Base-by-base conservation (phyloP, 1,284 basidiomycete species). In the Rugosomyces carneus region DNA sequence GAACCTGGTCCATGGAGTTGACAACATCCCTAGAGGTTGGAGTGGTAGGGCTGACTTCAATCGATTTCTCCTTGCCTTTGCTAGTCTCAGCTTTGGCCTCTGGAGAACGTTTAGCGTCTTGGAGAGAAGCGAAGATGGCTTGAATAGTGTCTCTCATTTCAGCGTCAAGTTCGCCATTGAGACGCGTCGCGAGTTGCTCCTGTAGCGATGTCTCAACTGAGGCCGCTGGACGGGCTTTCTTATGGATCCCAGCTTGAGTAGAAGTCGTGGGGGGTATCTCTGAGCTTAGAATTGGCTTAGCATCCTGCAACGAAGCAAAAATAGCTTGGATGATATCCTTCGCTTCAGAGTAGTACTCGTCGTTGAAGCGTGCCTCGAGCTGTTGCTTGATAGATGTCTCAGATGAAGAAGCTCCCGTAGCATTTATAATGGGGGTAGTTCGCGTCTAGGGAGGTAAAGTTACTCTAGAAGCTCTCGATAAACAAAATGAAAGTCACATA, bases 91-190 rank as follows among this genome's bases (percentile, higher is more conserved):
- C 16, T 3, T 51, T 5, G 21, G 21, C 7, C 41, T 29, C 10
- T 34, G n/a, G 15, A 34, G n/a, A 34, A 16, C n/a, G 31, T 3
- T 6, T 2, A 16, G 42, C 13, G 16, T 54, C 41, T 26, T 48
- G 49, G 26, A 70, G 60, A 13, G 64, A 66, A 9, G 61, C 59
- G 26, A 72, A 48, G 36, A 71, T 54, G 5, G 67, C 65, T 29
- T 63, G 61, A 21, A 71, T 63, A 4, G 67, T 67, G 43, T 71
- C 67, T 20, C 55, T 57, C 24, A 70, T 55, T 50, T 71, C 68
- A 10, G 56, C 50, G 15, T 56, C 56, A 26, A 58, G 50, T 39
- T 69, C 66, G 27, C 57, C 58, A 43, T 63, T 54, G 8, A 68
- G 54, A 29, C 66, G 63, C 7, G 57, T 40, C 50, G 66, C 60